Percentiles rank a stretch among this genome's conserved stretches.
These are phyloP conservation scores for Tricholoma terreum DNA, from an alignment of 768 basidiomycete species.

Conservation along the genomic window DNA sequence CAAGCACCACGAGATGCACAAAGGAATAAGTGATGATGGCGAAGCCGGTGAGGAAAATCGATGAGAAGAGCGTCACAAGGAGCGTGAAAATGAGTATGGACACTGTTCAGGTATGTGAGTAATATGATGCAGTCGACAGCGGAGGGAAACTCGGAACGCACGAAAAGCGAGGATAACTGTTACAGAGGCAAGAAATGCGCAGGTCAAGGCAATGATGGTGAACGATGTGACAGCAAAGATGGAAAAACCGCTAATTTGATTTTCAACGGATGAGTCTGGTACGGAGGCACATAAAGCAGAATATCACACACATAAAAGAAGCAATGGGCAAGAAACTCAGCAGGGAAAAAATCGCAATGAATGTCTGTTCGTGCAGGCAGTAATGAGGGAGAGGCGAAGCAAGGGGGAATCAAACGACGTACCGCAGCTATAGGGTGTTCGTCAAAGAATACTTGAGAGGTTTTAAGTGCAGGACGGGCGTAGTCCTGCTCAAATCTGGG, in stretches of 20 bases:
- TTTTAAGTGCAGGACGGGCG: slow-evolving; percentile 37
- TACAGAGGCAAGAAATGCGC: slow-evolving; percentile 29
- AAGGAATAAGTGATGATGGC: slow-evolving; percentile 29
- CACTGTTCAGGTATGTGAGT: slow-evolving; percentile 20
- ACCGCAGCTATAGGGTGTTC: slow-evolving; percentile 33
- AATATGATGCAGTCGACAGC: neutral
- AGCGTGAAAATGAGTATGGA: slow-evolving; percentile 30
- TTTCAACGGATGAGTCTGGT: neutral
- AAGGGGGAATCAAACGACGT: slow-evolving; percentile 6
- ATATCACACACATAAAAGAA: slow-evolving; percentile 37
- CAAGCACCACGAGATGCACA: slow-evolving; percentile 30
- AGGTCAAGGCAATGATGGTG: slow-evolving; percentile 33
- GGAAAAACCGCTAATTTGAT: slow-evolving; percentile 21
- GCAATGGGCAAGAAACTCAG: slow-evolving; percentile 33
- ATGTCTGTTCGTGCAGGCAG: slow-evolving; percentile 28
- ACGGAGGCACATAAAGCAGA: neutral
- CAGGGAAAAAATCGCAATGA: slow-evolving; percentile 35
- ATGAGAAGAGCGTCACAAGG: slow-evolving; percentile 28
- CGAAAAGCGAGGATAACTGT: slow-evolving; percentile 28
- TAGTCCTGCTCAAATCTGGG: slow-evolving; percentile 43
- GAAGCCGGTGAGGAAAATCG: slow-evolving; percentile 31
- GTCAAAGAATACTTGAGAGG: slow-evolving; percentile 31
- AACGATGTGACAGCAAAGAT: slow-evolving; percentile 33
- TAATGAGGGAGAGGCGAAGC: neutral
- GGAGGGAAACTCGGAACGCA: slow-evolving; percentile 15